Conservation (phyloP, 2,329 filamentous ascomycete species). For the Metarhizium humberi region DNA sequence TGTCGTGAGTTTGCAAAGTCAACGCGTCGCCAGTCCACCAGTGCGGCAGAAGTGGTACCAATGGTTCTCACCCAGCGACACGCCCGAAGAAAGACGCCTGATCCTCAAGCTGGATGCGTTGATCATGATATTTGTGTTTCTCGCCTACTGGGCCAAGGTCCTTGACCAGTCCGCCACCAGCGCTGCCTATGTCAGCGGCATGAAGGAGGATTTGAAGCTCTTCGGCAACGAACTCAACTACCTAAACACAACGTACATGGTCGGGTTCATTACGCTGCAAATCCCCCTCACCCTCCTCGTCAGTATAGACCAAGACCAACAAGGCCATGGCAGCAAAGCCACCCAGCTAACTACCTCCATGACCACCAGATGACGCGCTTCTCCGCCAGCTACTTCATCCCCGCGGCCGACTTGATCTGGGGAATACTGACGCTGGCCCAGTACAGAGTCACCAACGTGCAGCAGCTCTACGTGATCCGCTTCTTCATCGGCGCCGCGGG, state of each 20-base stretch:
- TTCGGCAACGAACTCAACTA: slow-evolving; percentile 45
- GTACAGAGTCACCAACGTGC: slow-evolving; percentile 18
- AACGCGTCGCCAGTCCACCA: not conserved
- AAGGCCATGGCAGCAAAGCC: not conserved
- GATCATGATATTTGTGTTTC: slow-evolving; percentile 34
- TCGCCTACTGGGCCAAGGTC: slow-evolving; percentile 48
- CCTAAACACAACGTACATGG: slow-evolving; percentile 23
- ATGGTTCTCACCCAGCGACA: slow-evolving; percentile 41
- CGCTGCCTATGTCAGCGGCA: slow-evolving; percentile 15
- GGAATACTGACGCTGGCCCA: slow-evolving; percentile 13
- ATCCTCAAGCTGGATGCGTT: slow-evolving; percentile 42
- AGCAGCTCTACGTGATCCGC: slow-evolving; percentile 25
- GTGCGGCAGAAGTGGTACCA: slow-evolving; percentile 24
- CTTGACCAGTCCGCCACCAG: slow-evolving; percentile 21
- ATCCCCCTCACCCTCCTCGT: slow-evolving; percentile 5
- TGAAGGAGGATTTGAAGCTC: slow-evolving; percentile 40
- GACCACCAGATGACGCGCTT: slow-evolving; percentile 12
- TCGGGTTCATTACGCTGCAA: slow-evolving; percentile 11
- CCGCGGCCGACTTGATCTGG: slow-evolving; percentile 21
- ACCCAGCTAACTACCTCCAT: not conserved
- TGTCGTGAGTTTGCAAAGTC: not conserved
- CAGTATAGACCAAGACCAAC: not conserved
- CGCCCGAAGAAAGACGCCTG: slow-evolving; percentile 22
- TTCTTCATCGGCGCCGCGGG: slow-evolving; percentile 31
- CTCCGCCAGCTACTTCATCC: slow-evolving; percentile 15